phyloP scores from a whole-genome alignment of 345 rosid species.

The Populus simonii region DNA sequence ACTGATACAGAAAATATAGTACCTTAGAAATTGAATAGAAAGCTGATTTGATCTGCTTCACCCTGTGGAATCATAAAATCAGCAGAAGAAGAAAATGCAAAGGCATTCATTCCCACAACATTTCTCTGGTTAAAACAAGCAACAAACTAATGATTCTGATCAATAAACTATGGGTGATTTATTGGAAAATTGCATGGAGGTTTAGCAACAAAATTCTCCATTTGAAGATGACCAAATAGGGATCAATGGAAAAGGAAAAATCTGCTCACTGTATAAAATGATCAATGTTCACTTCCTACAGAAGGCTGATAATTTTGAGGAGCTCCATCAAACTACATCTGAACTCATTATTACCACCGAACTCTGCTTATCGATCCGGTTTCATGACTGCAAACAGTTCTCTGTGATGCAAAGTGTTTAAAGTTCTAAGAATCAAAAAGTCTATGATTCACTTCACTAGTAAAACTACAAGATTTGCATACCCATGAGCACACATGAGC shows the following conservation, averaged over 20 bases:
- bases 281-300: background rate
- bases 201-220: too few relatives aligned
- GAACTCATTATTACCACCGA: background rate
- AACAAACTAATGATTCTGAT: background rate
- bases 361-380: background rate
- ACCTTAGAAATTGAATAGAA: slow-evolving; percentile 85
- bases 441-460: background rate
- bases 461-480: slow-evolving; percentile 4
- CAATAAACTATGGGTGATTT: too few relatives aligned
- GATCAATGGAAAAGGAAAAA: background rate
- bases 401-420: background rate
- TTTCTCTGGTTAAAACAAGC: background rate
- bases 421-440: background rate
- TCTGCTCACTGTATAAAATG: background rate
- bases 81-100: background rate
- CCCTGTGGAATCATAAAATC: slow-evolving; percentile 41
- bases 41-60: slow-evolving; percentile 88
- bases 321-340: background rate
- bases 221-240: too few relatives aligned
- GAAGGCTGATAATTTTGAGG: background rate
- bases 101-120: background rate
- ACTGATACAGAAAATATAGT: background rate
- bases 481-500: slow-evolving; percentile 89
- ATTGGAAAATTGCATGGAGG: too few relatives aligned
- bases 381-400: background rate